Evolutionary conservation across 345 rosid genomes (phyloP).

Genomic region (Hibiscus trionum): DNA sequence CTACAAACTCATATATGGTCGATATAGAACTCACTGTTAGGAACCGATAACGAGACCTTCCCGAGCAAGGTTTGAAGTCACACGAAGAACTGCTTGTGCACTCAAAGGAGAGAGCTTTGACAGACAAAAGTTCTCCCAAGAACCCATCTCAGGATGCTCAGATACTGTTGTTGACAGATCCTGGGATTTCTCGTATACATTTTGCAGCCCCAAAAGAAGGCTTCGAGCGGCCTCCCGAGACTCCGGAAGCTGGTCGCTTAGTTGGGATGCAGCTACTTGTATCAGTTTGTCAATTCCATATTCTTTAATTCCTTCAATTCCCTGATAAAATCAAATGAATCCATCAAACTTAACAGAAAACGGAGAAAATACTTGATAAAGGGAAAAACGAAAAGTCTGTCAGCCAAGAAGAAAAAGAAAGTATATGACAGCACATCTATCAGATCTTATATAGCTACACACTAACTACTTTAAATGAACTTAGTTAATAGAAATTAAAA

Average conservation of each 20-base stretch:
- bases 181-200: constrained; percentile 52
- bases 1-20: constrained; percentile 3
- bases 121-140: constrained; percentile 80
- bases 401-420: background rate
- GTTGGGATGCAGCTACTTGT: constrained; percentile 77
- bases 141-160: constrained; percentile 11
- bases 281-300: constrained; percentile 81
- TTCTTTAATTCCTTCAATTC: constrained; percentile 75
- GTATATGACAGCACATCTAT: background rate
- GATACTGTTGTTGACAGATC: constrained; percentile 22
- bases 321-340: constrained; percentile 33
- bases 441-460: background rate
- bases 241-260: constrained; percentile 88
- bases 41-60: constrained; percentile 54
- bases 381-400: background rate
- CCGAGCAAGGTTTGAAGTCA: constrained; percentile 36
- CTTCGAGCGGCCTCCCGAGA: constrained; percentile 89
- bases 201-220: constrained; percentile 71
- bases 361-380: background rate
- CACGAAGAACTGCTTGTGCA: constrained; percentile 93
- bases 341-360: background rate
- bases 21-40: constrained; percentile 19
- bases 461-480: background rate
- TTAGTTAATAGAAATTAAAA: background rate
- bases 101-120: constrained; percentile 70